Percentiles rank a stretch among this genome's conserved stretches.
Conservation (phyloP, 192 early-diverging fungal genomes). For the Rhizoclosmatium sp. region DNA sequence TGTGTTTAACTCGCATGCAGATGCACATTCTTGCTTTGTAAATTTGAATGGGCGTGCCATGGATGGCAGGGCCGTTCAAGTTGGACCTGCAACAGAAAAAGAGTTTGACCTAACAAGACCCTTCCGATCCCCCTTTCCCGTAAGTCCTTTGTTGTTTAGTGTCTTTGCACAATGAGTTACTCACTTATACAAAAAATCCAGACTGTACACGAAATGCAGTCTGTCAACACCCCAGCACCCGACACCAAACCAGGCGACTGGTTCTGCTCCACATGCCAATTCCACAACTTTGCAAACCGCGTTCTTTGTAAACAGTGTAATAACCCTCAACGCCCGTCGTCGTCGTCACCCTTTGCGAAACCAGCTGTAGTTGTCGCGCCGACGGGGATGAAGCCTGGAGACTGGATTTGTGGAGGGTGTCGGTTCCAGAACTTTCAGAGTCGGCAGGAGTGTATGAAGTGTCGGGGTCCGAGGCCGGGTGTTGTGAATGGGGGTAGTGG, state of each 20-base stretch:
- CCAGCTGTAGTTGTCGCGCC: neutral
- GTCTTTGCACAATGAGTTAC: too few relatives aligned
- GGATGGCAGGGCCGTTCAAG: conserved; percentile 66
- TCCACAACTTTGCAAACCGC: conserved; percentile 75
- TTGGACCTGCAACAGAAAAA: conserved; percentile 66
- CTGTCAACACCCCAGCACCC: conserved; percentile 25
- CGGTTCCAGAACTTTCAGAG: conserved; percentile 83
- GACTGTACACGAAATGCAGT: conserved; percentile 39
- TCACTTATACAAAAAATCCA: neutral
- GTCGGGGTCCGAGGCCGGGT: conserved; percentile 47
- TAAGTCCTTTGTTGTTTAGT: neutral
- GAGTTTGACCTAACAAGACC: conserved; percentile 67
- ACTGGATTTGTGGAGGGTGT: conserved; percentile 78
- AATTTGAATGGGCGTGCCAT: conserved; percentile 69
- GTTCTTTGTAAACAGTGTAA: conserved; percentile 74
- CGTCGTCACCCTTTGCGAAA: neutral
- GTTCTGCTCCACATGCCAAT: conserved; percentile 75
- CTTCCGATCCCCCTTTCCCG: conserved; percentile 66
- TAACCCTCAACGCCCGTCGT: conserved; percentile 49
- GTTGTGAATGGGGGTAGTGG: neutral
- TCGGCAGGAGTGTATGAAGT: conserved; percentile 70
- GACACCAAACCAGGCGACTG: conserved; percentile 72
- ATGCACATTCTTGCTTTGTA: conserved; percentile 65
- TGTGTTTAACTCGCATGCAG: conserved; percentile 69
- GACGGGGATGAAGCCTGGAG: conserved; percentile 56